Base-by-base conservation (phyloP, 306 rosid genomes). In the Fagus crenata region DNA sequence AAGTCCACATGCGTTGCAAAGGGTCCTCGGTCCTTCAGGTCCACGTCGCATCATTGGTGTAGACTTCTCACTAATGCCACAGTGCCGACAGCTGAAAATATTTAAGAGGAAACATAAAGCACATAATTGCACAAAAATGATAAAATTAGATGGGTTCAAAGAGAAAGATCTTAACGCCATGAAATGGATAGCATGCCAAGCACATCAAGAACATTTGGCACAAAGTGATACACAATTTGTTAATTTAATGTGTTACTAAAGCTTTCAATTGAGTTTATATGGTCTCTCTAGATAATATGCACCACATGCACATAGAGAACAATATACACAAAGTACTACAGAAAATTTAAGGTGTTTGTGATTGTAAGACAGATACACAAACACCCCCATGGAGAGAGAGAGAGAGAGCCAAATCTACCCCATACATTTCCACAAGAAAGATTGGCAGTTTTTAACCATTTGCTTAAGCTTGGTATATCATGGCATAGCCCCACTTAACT, bases 21-120 rank as follows among this genome's bases (percentile, higher is more conserved):
- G 93, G 70, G 93, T 88, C 80, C 93, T 89, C 69, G 96, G 96
- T 69, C 96, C 96, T 81, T 89, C 90, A 67, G 96, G 96, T 76
- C 96, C 96, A 22, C 91, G 93, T 39, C 96, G 85, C 96, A 91
- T 91, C 91, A 89, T 89, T 64, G 93, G 96, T 6, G 96, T 91
- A 75, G 80, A 77, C 79, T 89, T 91, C 84, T 87, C 92, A 70
- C 86, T 86, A 43, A 59, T 89, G 76, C 96, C 92, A 86, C 96
- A 91, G 72, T 91, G 96, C 78, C 86, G 83, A 76, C 96, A 91
- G 67, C 96, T 90, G 82, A 67, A 56, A 86, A 51, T 9, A 69
- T 67, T 76, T 14, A 75, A 69, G 74, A 67, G 22, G 53, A 72
- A 68, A 84, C 22, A 64, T 54, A 31, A 55, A 5, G 31, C 8